Conservation (phyloP, 208 protist genomes). For the Trypanosoma brucei region DNA sequence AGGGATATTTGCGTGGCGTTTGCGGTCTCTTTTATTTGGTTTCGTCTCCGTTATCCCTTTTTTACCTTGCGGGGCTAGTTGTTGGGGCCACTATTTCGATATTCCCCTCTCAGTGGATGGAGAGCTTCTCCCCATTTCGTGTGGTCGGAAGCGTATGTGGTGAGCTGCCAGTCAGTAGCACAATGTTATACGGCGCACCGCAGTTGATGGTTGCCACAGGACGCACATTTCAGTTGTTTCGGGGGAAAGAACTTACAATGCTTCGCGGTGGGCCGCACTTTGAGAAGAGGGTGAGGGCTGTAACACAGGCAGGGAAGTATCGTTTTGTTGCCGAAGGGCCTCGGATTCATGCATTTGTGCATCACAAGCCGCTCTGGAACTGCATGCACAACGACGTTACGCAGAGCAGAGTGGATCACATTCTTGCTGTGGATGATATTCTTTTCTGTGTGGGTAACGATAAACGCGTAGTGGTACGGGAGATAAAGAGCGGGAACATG, state of each 20-base stretch:
- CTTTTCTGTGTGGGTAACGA: constrained; percentile 74
- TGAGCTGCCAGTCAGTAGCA: constrained; percentile 58
- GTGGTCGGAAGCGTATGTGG: constrained; percentile 80
- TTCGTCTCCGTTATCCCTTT: background rate
- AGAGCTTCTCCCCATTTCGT: constrained; percentile 76
- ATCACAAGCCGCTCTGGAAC: constrained; percentile 83
- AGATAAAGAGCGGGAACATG: constrained; percentile 53
- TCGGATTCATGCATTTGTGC: constrained; percentile 64
- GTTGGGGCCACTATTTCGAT: background rate
- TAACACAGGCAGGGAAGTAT: constrained; percentile 80
- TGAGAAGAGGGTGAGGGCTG: constrained; percentile 42
- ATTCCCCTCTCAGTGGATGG: constrained; percentile 27
- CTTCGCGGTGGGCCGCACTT: constrained; percentile 78
- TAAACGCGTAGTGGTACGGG: constrained; percentile 67
- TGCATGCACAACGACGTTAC: constrained; percentile 44
- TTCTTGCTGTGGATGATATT: constrained; percentile 76
- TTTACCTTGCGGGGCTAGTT: too few species aligned
- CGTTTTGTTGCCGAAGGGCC: constrained; percentile 73
- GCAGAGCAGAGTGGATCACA: constrained; percentile 36
- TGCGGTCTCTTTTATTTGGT: background rate
- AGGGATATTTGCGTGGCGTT: too few species aligned
- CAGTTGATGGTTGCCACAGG: constrained; percentile 81
- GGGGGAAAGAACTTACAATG: constrained; percentile 75
- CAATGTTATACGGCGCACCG: constrained; percentile 69
- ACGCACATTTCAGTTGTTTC: constrained; percentile 79